Evolutionary conservation across 2,329 filamentous ascomycete species (phyloP).

Genomic region (Penicillium crustosum): DNA sequence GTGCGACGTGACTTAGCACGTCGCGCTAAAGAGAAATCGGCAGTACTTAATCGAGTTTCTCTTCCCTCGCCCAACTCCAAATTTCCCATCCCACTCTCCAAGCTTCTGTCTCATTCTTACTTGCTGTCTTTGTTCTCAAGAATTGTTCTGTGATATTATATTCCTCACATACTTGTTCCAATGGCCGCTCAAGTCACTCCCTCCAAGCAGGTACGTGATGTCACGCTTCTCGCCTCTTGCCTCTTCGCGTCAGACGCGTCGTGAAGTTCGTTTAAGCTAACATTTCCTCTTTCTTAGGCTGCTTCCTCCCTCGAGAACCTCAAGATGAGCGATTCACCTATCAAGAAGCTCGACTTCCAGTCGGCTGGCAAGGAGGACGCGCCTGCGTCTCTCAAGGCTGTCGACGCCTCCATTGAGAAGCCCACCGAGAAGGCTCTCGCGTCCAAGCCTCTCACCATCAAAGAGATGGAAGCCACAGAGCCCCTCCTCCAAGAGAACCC

Average conservation of each 20-base stretch:
- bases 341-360: constrained; percentile 84
- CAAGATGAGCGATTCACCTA: constrained; percentile 83
- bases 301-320: constrained; percentile 82
- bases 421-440: constrained; percentile 47
- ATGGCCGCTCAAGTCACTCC: constrained; percentile 78
- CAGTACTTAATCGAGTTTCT: constrained; percentile 35
- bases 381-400: constrained; percentile 51
- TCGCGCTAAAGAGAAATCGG: constrained; percentile 38
- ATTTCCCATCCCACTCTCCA: constrained; percentile 28
- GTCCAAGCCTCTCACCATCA: constrained; percentile 54
- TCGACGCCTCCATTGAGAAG: constrained; percentile 59
- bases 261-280: constrained; percentile 36
- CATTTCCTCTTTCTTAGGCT: constrained; percentile 59
- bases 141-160: constrained; percentile 31
- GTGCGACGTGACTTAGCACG: constrained; percentile 41
- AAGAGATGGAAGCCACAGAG: constrained; percentile 74
- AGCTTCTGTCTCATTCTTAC: constrained; percentile 14
- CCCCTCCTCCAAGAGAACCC: constrained; percentile 94
- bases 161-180: constrained; percentile 31
- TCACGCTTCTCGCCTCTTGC: constrained; percentile 39
- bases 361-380: constrained; percentile 79
- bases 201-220: constrained; percentile 66
- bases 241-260: constrained; percentile 34
- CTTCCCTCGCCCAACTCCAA: constrained; percentile 4
- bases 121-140: constrained; percentile 31